Conservation (phyloP, 345 rosid genomes). For the Microcos paniculata region DNA sequence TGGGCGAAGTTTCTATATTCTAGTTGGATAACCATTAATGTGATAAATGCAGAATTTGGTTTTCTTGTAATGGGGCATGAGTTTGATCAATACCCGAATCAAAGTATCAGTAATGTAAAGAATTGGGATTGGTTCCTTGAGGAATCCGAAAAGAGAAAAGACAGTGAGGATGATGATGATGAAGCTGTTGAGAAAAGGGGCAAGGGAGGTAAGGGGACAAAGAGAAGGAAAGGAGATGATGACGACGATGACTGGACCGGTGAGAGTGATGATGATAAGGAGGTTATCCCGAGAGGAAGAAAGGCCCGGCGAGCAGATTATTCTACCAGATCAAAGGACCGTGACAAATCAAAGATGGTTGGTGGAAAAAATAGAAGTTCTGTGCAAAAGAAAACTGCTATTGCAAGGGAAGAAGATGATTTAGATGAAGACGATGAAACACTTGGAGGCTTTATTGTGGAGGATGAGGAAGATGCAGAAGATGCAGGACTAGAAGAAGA, state of each 20-base stretch:
- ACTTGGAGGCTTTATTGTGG: conserved; percentile 72
- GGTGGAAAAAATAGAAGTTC: conserved; percentile 10
- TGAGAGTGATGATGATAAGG: conserved; percentile 62
- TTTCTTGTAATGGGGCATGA: conserved; percentile 75
- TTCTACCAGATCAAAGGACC: conserved; percentile 57
- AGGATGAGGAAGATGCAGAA: too few relatives aligned
- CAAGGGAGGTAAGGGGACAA: conserved; percentile 33
- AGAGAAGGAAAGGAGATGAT: conserved; percentile 41
- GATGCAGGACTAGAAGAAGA: conserved; percentile 33
- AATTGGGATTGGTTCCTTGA: conserved; percentile 87
- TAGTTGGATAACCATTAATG: conserved; percentile 3
- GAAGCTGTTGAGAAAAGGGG: conserved; percentile 24
- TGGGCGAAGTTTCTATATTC: background rate
- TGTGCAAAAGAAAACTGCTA: conserved; percentile 12
- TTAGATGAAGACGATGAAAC: conserved; percentile 59
- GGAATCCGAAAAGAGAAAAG: conserved; percentile 36
- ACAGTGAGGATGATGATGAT: conserved; percentile 39
- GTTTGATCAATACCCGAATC: conserved; percentile 62
- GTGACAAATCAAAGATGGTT: conserved; percentile 19
- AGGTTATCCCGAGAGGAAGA: conserved; percentile 26
- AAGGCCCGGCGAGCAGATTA: conserved; percentile 33
- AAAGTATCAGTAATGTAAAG: conserved; percentile 32
- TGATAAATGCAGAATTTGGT: conserved; percentile 67
- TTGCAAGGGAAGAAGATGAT: conserved; percentile 10
- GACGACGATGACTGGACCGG: conserved; percentile 63